phyloP scores from a whole-genome alignment of 2,329 filamentous ascomycete species.

The Westerdykella sp. region DNA sequence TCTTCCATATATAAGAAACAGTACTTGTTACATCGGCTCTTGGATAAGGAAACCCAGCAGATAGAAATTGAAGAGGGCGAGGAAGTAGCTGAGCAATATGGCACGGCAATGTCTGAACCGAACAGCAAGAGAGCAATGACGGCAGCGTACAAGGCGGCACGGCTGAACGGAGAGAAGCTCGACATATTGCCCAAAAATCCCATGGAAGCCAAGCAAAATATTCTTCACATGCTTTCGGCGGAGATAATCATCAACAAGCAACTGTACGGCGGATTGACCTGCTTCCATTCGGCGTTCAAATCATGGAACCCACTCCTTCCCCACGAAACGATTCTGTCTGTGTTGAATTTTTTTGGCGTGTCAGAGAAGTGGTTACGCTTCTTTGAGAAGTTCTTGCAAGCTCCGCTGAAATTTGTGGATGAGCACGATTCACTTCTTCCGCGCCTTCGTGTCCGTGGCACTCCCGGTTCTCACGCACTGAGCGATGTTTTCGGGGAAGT shows the following conservation, averaged over 20 bases:
- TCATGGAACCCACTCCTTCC: conserved; percentile 35
- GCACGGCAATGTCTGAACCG: background rate
- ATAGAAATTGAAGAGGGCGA: conserved; percentile 24
- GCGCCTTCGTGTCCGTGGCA: conserved; percentile 40
- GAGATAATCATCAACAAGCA: conserved; percentile 29
- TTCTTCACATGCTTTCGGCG: conserved; percentile 27
- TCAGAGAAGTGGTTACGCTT: conserved; percentile 40
- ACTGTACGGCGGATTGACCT: conserved; percentile 24
- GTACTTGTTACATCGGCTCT: conserved; percentile 24
- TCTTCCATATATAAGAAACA: conserved; percentile 10
- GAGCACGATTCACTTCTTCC: conserved; percentile 27
- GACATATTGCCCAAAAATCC: conserved; percentile 16
- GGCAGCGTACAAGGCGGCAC: background rate
- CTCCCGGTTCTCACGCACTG: conserved; percentile 43
- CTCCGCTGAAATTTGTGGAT: conserved; percentile 41
- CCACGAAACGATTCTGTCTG: conserved; percentile 40
- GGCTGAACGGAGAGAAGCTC: too few relatives aligned
- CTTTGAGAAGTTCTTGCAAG: conserved; percentile 42
- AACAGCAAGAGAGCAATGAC: background rate
- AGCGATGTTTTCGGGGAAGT: conserved; percentile 46
- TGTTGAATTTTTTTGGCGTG: conserved; percentile 44
- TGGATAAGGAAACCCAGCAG: conserved; percentile 18
- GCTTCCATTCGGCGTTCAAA: conserved; percentile 27
- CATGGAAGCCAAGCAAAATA: conserved; percentile 25
- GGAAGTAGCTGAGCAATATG: conserved; percentile 17